Evolutionary conservation across 768 basidiomycete species (phyloP).

Genomic region (Exsudoporus frostii): DNA sequence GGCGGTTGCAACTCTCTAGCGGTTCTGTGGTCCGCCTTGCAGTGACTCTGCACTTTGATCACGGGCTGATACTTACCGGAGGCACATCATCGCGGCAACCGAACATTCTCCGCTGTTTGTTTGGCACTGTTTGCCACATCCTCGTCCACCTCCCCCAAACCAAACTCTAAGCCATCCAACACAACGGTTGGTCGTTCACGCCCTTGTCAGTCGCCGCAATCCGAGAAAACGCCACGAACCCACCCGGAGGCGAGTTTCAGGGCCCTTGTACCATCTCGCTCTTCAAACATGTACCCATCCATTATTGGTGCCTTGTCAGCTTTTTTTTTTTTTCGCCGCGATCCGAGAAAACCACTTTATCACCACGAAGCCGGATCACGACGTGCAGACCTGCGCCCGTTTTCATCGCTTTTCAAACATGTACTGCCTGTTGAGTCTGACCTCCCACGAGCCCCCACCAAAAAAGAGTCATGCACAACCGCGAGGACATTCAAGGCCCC

Average conservation of each 20-base stretch:
- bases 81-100: background rate
- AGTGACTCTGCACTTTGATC: background rate
- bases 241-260: too few species aligned
- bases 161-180: background rate
- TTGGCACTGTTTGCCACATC: conserved; percentile 7
- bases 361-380: conserved; percentile 9
- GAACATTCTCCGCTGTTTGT: background rate
- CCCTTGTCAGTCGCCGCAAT: too few species aligned
- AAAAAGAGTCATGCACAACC: background rate
- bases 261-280: too few species aligned
- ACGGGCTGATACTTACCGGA: background rate
- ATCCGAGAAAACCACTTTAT: background rate
- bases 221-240: too few species aligned
- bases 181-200: background rate
- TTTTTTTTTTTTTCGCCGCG: background rate
- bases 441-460: conserved; percentile 6
- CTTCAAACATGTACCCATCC: too few species aligned
- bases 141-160: background rate
- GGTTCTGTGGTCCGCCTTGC: background rate
- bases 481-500: background rate
- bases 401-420: background rate
- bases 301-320: background rate
- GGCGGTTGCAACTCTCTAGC: conserved; percentile 3
- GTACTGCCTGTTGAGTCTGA: conserved; percentile 4
- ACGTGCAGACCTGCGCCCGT: background rate